Percentiles rank a stretch among this genome's conserved stretches.
phyloP scores from a whole-genome alignment of 2,329 filamentous ascomycete genomes.

The Penicillium sp. region DNA sequence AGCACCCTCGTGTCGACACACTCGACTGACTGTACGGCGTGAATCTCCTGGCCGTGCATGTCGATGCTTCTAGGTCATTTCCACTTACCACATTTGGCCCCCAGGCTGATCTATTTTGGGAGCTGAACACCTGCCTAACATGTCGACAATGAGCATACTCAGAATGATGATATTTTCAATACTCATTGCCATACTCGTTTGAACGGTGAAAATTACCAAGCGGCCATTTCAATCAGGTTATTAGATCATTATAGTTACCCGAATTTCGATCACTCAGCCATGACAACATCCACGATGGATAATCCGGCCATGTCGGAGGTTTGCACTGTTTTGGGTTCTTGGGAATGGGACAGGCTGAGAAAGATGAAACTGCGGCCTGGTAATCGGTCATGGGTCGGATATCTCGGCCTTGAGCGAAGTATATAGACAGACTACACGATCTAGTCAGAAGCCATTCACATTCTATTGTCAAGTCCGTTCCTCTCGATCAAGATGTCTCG shows the following conservation, averaged over 20 bases:
- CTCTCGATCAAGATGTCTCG: not conserved
- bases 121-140: not conserved
- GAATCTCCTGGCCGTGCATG: not conserved
- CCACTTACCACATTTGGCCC: not conserved
- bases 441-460: not conserved
- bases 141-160: not conserved
- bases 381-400: not conserved
- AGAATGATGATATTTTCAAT: not conserved
- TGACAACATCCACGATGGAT: too few relatives aligned
- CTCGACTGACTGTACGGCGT: not conserved
- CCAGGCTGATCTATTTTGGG: not conserved
- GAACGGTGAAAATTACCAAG: not conserved
- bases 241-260: not conserved
- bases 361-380: not conserved
- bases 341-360: not conserved
- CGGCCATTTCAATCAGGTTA: not conserved
- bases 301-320: not conserved
- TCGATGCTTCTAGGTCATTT: not conserved
- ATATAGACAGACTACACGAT: not conserved
- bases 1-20: not conserved
- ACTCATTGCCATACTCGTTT: not conserved
- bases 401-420: not conserved
- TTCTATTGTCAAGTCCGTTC: not conserved
- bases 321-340: not conserved
- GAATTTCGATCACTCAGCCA: not conserved